Conservation (phyloP, 2,329 filamentous ascomycete genomes). For the Trichoderma koningiopsis region DNA sequence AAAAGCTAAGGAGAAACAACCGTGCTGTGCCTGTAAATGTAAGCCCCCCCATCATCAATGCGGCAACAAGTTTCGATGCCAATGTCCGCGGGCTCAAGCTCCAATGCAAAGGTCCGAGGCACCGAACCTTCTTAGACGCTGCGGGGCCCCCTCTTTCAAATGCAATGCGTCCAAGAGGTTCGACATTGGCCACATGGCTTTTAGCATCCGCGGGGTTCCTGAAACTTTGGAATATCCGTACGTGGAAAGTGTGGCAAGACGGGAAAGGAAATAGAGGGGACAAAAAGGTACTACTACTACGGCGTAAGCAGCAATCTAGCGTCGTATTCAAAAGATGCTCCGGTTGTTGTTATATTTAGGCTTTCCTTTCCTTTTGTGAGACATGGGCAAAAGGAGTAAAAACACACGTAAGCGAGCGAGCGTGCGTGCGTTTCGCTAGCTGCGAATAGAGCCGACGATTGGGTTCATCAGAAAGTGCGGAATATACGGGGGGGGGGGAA, state of each 20-base stretch:
- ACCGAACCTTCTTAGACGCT: background rate
- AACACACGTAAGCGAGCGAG: constrained; percentile 11
- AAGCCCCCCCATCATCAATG: background rate
- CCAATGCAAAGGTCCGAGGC: background rate
- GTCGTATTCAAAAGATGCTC: background rate
- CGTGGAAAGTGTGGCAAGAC: background rate
- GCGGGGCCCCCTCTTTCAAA: background rate
- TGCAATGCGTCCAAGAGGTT: background rate
- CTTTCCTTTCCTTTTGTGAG: background rate
- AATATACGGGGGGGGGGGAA: background rate
- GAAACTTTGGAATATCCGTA: background rate
- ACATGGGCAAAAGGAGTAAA: background rate
- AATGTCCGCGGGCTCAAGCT: background rate
- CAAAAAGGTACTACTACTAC: background rate
- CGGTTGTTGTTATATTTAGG: constrained; percentile 26
- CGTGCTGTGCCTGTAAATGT: background rate
- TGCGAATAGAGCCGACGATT: background rate
- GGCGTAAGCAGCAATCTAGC: background rate
- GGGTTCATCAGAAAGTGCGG: background rate
- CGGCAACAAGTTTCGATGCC: background rate
- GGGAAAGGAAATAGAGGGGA: background rate
- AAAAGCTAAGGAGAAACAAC: background rate
- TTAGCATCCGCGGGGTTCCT: background rate
- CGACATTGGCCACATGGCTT: background rate
- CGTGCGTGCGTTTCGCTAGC: background rate